phyloP scores from a whole-genome alignment of 805 yeast species.

The Jamesozyma lodderae region DNA sequence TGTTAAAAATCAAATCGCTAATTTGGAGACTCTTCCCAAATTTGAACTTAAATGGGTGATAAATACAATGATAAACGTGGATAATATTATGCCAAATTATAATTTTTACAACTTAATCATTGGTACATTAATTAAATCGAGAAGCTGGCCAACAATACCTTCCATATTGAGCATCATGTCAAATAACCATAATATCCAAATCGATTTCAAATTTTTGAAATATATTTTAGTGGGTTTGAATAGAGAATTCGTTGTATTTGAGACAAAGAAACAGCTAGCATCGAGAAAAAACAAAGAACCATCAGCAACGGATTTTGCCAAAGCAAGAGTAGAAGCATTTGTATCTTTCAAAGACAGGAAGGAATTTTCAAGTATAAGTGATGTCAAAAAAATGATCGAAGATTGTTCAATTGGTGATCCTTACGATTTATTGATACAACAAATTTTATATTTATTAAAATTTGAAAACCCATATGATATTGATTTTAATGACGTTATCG shows the following conservation, averaged over 20 bases:
- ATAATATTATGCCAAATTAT: constrained; percentile 17
- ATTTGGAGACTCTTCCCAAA: constrained; percentile 10
- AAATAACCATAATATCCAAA: constrained; percentile 11
- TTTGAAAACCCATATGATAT: constrained; percentile 11
- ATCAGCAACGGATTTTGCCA: not conserved
- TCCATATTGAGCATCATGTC: constrained; percentile 14
- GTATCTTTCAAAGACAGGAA: no score
- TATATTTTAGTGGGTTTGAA: constrained; percentile 19
- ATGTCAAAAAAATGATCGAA: not conserved
- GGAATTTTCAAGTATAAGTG: not conserved
- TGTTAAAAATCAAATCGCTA: constrained; percentile 5
- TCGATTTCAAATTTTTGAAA: constrained; percentile 4
- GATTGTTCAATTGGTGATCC: constrained; percentile 1
- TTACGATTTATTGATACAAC: constrained; percentile 5
- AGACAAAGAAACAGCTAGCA: not conserved
- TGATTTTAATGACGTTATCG: constrained; percentile 9
- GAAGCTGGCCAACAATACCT: constrained; percentile 22
- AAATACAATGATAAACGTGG: constrained; percentile 13
- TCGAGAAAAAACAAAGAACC: not conserved
- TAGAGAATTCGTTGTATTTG: constrained; percentile 10
- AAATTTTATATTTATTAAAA: constrained; percentile 11
- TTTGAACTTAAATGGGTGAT: constrained; percentile 11
- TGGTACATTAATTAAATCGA: constrained; percentile 13
- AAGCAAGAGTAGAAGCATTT: not conserved
- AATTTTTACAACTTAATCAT: constrained; percentile 13